Evolutionary conservation across 257 asterid genomes (phyloP), one percentile per base, ranked within the genome.

Genomic region (Nicotiana knightiana): DNA sequence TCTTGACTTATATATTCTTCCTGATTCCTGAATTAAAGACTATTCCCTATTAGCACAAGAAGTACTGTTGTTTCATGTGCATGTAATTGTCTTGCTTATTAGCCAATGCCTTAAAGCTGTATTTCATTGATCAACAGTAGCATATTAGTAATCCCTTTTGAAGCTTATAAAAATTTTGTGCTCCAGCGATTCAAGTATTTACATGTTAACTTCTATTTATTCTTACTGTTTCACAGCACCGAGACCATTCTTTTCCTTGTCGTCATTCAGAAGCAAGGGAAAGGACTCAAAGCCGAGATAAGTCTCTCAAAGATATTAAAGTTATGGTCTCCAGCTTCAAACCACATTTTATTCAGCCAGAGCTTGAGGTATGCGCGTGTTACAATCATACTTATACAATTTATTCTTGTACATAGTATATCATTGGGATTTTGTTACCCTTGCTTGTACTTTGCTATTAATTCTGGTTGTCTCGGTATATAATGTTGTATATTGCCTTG

Each of bases 261-360:
- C 85, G 2, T 26, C 78, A 33, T 83, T 83, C 62, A 80, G 85
- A 75, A 82, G 65, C 77, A 82, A 82, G 57, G 82, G 79, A 77
- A 83, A 65, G 70, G 85, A 83, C 70, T 77, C 70, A 30, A 83
- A 77, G 82, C 82, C 81, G 43, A 82, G 85, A 64, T 83, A 66
- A 77, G 21, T 54, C 64, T 39, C 57, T 28, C 53, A 16, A 67
- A 64, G 18, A 35, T 43, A 66, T 39, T 12, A 10, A 16, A 16
- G 61, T 39, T 35, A 78, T n/a, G 21, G 35, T 17, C 0, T 48
- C 53, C 30, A 81, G 3, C 28, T 54, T 46, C 73, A 58, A 35
- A 66, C 30, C 67, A 48, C 30, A 48, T 55, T 5, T 62, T 37
- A 43, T 33, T 43, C 15, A 51, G 55, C 67, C 66, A 37, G 83